Percentiles rank a stretch among this genome's conserved stretches.
phyloP scores from a whole-genome alignment of 1,284 basidiomycete genomes.

The Ganoderma resinaceum region DNA sequence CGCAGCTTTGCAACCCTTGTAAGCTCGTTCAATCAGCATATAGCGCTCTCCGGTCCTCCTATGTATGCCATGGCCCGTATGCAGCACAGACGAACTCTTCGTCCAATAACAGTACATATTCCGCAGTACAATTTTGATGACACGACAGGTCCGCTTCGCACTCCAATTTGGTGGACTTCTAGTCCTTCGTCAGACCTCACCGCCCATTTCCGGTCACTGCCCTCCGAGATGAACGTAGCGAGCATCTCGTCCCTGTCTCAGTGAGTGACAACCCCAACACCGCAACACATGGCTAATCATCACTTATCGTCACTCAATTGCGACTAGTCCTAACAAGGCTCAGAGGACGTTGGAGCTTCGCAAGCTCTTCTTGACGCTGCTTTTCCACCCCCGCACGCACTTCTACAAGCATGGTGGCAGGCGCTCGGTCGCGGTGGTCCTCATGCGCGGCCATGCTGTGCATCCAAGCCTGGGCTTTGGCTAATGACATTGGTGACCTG shows the following conservation, averaged over 20 bases:
- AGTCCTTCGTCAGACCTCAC: not conserved
- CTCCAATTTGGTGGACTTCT: not conserved
- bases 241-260: not conserved
- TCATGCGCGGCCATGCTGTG: not conserved
- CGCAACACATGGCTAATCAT: not conserved
- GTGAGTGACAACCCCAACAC: not conserved
- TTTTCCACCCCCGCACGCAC: not conserved
- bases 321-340: not conserved
- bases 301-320: not conserved
- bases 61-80: not conserved
- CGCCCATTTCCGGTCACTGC: not conserved
- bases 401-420: not conserved
- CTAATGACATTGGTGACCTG: not conserved
- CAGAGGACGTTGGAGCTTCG: not conserved
- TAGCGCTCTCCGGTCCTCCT: no score
- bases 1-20: not conserved
- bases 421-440: not conserved
- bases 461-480: not conserved
- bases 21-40: no score
- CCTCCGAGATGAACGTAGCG: not conserved
- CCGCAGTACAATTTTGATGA: not conserved
- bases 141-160: not conserved
- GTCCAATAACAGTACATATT: not conserved
- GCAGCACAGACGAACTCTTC: not conserved
- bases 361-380: not conserved